Conservation (phyloP, 768 basidiomycete genomes). For the Mycena polygramma region DNA sequence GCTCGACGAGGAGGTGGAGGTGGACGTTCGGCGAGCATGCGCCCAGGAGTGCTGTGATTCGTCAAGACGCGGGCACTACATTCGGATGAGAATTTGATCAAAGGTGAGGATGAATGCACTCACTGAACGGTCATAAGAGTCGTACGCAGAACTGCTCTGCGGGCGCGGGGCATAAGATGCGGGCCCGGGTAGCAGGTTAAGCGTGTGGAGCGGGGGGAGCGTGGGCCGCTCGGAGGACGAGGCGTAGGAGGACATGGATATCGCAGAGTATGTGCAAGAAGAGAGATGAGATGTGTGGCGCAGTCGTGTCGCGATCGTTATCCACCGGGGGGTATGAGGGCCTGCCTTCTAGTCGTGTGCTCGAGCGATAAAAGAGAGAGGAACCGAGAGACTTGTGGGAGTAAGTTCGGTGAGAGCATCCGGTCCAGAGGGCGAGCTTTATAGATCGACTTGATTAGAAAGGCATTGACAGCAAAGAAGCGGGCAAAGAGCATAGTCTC, state of each 20-base stretch:
- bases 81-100: constrained; percentile 33
- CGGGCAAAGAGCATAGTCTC: background rate
- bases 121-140: constrained; percentile 39
- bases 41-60: constrained; percentile 37
- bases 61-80: constrained; percentile 37
- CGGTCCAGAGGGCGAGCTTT: constrained; percentile 22
- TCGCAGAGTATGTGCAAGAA: too few species aligned
- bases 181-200: constrained; percentile 57
- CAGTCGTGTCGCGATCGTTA: constrained; percentile 26
- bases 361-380: constrained; percentile 11
- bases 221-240: constrained; percentile 56
- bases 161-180: constrained; percentile 19
- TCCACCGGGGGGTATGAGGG: constrained; percentile 27
- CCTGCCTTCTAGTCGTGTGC: constrained; percentile 30
- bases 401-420: constrained; percentile 10
- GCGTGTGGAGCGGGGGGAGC: constrained; percentile 66
- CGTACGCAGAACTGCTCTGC: constrained; percentile 27
- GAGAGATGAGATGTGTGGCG: background rate
- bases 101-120: background rate
- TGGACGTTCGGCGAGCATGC: constrained; percentile 44
- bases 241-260: background rate
- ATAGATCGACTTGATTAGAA: constrained; percentile 30
- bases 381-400: constrained; percentile 14
- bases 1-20: constrained; percentile 51
- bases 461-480: constrained; percentile 22